Base-by-base conservation (phyloP, 2,329 filamentous ascomycete genomes). In the Kalaharituber pfeilii region DNA sequence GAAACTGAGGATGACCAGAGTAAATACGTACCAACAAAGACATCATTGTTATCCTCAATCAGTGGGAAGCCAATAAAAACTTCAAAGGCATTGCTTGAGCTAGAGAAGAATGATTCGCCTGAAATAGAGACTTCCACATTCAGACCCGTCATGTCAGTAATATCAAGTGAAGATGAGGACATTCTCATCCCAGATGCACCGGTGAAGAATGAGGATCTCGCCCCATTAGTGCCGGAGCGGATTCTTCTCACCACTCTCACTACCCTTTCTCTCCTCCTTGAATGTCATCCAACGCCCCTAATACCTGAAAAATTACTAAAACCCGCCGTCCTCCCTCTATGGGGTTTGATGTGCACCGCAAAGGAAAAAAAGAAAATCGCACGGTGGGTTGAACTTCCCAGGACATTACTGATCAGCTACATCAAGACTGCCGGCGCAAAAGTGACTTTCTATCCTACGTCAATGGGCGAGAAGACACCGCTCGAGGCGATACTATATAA, bases 301-400 rank as follows among this genome's bases (percentile, higher is more conserved):
- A 52, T 59, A 0, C 52, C 60, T 2, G 28, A 59, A 8, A 56
- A 55, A 15, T 54, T 62, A 13, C 15, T 62, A 8, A 33, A 55
- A 22, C 60, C 60, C 4, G 52, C 58, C 13, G 39, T 62, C 6
- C 56, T 59, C 22, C 57, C 57, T 4, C 51, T 62, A 30, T 62
- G 60, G 60, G 59, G 54, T 4, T 53, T 62, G 18, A 33, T 49
- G 25, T 50, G 53, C 24, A 57, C 53, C 36, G 53, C 57, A 3
- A 52, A 51, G 20, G 26, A 50, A 13, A 62, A 18, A 30, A 50
- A 50, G 6, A 50, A 50, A 26, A 13, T 15, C 15, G 26, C 8
- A 18, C n/a, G 30, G n/a, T 50, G 47, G 47, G 30, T 11, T 26
- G 13, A 28, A 1, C n/a, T 30, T 13, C 25, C 47, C 28, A 50